Base-by-base conservation (phyloP, 2,329 filamentous ascomycete species). In the Nannizziopsis arthrosporioides region DNA sequence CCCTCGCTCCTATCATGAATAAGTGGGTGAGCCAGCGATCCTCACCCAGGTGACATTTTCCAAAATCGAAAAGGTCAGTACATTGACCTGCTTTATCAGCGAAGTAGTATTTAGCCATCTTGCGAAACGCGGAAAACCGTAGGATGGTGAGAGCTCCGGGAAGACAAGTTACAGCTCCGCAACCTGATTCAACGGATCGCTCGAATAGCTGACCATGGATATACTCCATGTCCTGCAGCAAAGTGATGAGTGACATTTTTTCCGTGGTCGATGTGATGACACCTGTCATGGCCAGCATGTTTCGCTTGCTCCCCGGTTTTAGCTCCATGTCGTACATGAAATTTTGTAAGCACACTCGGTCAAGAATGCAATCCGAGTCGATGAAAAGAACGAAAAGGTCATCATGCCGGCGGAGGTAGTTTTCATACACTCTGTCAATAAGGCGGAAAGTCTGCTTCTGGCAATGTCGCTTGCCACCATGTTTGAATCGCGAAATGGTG, bases 311-410 rank as follows among this genome's bases (percentile, higher is more conserved):
- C 47, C 89, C 89, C 0, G 90, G 90, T 65, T 90, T 94, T 52
- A 96, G 73, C 66, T 96, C 88, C 92, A 96, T 96, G 63, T 96
- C 90, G 66, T 92, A 95, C 70, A 96, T 85, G 67, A 96, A 96
- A 65, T 95, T 96, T 63, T 95, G 90, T 51, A 96, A 78, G 63
- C 90, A 96, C 36, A 89, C 80, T 50, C 81, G 78, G 69, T 96
- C 90, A 43, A 96, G 73, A 53, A 95, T 92, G 66, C 92, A 96
- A 63, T 96, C 90, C 0, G 89, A 95, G 68, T 96, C 90, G 62
- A 96, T 95, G 68, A 96, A 96, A 9, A 96, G 77, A 46, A 96
- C 83, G 63, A 96, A 96, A 0, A 96, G 72, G 58, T 96, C 86
- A 66, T 96, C 90, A 61, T 94, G 86, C 42, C 80, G 76, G 66